Base-by-base conservation (phyloP, 192 early-diverging fungal genomes). In the Spizellomyces punctatus region DNA sequence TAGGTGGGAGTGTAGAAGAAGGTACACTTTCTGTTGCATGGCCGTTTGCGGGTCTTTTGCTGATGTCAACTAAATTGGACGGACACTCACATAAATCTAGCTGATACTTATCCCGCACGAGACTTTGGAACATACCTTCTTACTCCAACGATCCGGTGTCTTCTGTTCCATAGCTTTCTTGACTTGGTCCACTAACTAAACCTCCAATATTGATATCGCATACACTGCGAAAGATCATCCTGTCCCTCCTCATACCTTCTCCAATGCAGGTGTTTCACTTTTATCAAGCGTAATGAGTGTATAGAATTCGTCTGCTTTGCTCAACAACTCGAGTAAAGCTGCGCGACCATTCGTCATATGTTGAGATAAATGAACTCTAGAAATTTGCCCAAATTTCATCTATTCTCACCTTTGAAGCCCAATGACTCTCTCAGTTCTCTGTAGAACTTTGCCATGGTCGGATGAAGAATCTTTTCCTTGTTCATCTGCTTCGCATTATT, bases 391-490 rank as follows among this genome's bases (percentile, higher is more conserved):
- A 16, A 55, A 19, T 55, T 0, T 55, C 2, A 55, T 55, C 0
- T 16, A 55, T 55, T 22, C 50, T 36, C 27, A 36, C 27, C 27
- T 54, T 79, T 72, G 41, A 87, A 77, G 17, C 79, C 86, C 36
- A 87, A 86, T 44, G 83, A 86, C 63, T 96, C 93, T 62, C 91
- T 93, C 66, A 97, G 77, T 57, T 94, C 91, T 74, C 92, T 93
- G 77, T 96, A 97, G 82, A 94, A 97, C 8, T 77, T 76, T 45
- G 84, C 91, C 96, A 99, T 99, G 10, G 96, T 93, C 55, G 77
- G 83, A 66, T 94, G 91, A 46, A 94, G 82, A 67, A 99, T 93
- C 69, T 87, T 89, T 71, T 97, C 92, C 75, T 95, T 96, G 77
- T 93, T 96, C 65, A 89, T 89, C 68, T 89, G 79, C 71, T 91